phyloP scores from a whole-genome alignment of 2,329 filamentous ascomycete species.

The Hypoxylon sp. region DNA sequence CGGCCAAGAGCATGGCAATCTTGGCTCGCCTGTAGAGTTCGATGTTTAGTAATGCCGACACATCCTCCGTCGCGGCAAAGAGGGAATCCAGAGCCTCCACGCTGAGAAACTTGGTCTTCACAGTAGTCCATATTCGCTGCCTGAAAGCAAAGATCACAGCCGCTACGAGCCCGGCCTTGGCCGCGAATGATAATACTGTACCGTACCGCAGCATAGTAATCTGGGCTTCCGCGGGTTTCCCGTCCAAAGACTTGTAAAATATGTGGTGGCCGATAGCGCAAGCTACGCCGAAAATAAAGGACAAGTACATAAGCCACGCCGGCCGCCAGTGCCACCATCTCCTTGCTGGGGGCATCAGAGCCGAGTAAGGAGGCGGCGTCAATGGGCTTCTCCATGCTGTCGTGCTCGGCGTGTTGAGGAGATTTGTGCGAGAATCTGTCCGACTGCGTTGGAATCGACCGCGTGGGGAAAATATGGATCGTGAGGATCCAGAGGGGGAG shows the following conservation, averaged over 20 bases:
- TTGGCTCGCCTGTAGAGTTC: constrained; percentile 54
- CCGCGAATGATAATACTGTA: constrained; percentile 57
- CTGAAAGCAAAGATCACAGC: constrained; percentile 55
- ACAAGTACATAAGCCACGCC: constrained; percentile 57
- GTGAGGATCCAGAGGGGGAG: constrained; percentile 33
- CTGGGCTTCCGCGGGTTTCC: constrained; percentile 54
- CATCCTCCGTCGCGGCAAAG: constrained; percentile 54
- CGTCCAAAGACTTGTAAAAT: constrained; percentile 56
- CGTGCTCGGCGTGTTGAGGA: constrained; percentile 43
- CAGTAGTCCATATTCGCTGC: constrained; percentile 55
- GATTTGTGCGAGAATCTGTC: constrained; percentile 39
- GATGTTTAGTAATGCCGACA: constrained; percentile 51
- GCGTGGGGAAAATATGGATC: constrained; percentile 37
- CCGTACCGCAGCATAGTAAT: constrained; percentile 59
- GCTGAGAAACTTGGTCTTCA: constrained; percentile 52
- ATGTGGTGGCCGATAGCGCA: constrained; percentile 58
- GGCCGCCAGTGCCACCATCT: constrained; percentile 57
- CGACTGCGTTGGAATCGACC: constrained; percentile 37
- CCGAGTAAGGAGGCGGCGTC: constrained; percentile 44
- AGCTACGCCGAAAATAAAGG: constrained; percentile 56
- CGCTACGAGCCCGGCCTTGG: constrained; percentile 58
- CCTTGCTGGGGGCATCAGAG: constrained; percentile 12
- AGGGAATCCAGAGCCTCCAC: constrained; percentile 54
- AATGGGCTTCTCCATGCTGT: constrained; percentile 43
- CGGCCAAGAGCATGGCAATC: constrained; percentile 55